Base-by-base conservation (phyloP, 129 eudicot species). In the Tagetes patula region DNA sequence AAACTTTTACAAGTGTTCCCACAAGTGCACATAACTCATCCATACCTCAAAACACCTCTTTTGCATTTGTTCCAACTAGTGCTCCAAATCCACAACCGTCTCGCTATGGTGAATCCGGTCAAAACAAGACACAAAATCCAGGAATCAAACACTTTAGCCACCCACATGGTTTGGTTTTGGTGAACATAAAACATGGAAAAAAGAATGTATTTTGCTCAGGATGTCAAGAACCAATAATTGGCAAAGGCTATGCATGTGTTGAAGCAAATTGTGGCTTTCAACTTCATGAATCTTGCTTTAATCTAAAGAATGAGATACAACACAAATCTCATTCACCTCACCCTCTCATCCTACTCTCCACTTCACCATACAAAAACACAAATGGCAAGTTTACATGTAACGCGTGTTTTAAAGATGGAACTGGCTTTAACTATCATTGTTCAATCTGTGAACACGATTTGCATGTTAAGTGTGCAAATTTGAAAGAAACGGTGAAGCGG, bases 251-350 rank as follows among this genome's bases (percentile, higher is more conserved):
- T 56, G 54, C 66, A 48, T 87, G 86, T 71, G 69, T 61, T 20
- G 75, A 82, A 59, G 72, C 77, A 55, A 55, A 52, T 14, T 87
- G 89, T 76, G 36, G 39, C 46, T 85, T 82, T 79, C 73, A 80
- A 78, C 81, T 87, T 31, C 81, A 85, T 36, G 80, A 87, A 43
- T 76, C 84, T 33, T 87, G 93, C 6, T 79, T 80, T 12, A 72
- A 77, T 12, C 74, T 86, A 3, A 70, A 54, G 20, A 70, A 79
- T 33, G 78, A 82, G 50, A 65, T 87, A 27, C 64, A 2, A 20
- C 93, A 87, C 69, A 69, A 74, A 30, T 80, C 93, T 47, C 89
- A 87, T 68, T 79, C 87, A 13, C 55, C 66, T 8, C 93, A 87
- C 59, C 89, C 84, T 6, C 74, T 84, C 2, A 37, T 65, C 62